These are phyloP conservation scores for Claviceps quebecensis DNA, from an alignment of 2,329 filamentous ascomycete species.

Conservation along the genomic window DNA sequence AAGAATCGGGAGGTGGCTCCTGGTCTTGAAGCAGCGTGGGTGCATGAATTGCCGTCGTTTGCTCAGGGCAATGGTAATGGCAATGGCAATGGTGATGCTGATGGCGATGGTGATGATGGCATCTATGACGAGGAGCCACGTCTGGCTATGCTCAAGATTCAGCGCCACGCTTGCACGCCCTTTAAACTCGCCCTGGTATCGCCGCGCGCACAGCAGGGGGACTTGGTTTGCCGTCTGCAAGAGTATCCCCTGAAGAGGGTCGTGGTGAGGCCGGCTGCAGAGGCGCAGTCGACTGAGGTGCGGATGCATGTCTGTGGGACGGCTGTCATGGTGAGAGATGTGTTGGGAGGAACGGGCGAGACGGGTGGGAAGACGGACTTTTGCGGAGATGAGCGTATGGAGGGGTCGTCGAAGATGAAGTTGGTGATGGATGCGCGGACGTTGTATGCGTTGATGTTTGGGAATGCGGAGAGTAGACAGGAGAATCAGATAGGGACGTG, in stretches of 20 bases:
- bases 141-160: slow-evolving; percentile 5
- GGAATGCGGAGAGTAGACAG: background rate
- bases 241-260: slow-evolving; percentile 6
- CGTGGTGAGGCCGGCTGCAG: slow-evolving; percentile 5
- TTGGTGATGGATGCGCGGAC: slow-evolving; percentile 6
- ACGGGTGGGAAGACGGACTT: no score
- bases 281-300: slow-evolving; percentile 2
- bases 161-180: background rate
- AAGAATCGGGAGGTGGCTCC: background rate
- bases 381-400: background rate
- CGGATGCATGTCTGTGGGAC: slow-evolving; percentile 7
- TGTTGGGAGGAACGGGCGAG: slow-evolving; percentile 1
- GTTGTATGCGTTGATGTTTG: slow-evolving; percentile 7
- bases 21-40: slow-evolving; percentile 5
- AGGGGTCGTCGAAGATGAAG: background rate
- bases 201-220: slow-evolving; percentile 5
- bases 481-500: no score
- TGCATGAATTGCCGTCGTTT: background rate
- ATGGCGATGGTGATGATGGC: no score
- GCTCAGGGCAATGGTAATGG: background rate
- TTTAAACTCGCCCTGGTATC: slow-evolving; percentile 7
- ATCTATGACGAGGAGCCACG: slow-evolving; percentile 2
- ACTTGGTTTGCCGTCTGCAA: slow-evolving; percentile 5
- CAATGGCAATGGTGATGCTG: background rate
- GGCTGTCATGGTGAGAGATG: slow-evolving; percentile 4